Evolutionary conservation across 108 stramenopile genomes (phyloP).

Genomic region (Fragilaria crotonensis): DNA sequence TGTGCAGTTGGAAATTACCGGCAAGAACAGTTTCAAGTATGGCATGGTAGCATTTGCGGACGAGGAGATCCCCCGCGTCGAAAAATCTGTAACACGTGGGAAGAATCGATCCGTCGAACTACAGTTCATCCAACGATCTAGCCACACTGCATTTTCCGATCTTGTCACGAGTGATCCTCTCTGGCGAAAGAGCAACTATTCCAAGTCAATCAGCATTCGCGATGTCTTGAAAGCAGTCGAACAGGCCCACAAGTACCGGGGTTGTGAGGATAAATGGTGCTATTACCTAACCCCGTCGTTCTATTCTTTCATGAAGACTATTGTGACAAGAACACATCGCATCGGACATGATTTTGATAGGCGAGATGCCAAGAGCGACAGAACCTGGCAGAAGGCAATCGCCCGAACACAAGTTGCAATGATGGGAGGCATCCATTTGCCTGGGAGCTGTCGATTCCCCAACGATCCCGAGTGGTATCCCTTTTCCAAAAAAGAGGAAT

Average conservation of each 20-base stretch:
- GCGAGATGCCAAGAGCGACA: not conserved
- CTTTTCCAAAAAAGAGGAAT: not conserved
- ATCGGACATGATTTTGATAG: not conserved
- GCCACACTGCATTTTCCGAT: not conserved
- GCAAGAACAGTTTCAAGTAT: not conserved
- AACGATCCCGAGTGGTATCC: not conserved
- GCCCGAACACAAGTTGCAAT: not conserved
- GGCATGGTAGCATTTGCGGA: not conserved
- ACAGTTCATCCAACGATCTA: not conserved
- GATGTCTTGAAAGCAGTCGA: slow-evolving; percentile 4
- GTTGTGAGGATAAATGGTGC: slow-evolving; percentile 14
- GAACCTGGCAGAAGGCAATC: not conserved
- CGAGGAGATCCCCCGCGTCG: not conserved
- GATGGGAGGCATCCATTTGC: slow-evolving; percentile 3
- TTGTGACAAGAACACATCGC: not conserved
- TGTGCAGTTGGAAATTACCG: not conserved
- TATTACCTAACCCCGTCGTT: slow-evolving; percentile 8
- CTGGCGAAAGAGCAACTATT: slow-evolving; percentile 1
- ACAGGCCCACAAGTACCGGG: not conserved
- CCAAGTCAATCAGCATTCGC: not conserved
- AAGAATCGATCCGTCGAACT: not conserved
- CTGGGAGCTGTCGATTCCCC: not conserved
- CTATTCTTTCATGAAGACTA: not conserved
- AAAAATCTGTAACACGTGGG: not conserved
- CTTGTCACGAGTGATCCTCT: not conserved